Evolutionary conservation across 2,329 filamentous ascomycete genomes (phyloP), one percentile per base, ranked within the genome.

Genomic region (Thielaviopsis euricoi): DNA sequence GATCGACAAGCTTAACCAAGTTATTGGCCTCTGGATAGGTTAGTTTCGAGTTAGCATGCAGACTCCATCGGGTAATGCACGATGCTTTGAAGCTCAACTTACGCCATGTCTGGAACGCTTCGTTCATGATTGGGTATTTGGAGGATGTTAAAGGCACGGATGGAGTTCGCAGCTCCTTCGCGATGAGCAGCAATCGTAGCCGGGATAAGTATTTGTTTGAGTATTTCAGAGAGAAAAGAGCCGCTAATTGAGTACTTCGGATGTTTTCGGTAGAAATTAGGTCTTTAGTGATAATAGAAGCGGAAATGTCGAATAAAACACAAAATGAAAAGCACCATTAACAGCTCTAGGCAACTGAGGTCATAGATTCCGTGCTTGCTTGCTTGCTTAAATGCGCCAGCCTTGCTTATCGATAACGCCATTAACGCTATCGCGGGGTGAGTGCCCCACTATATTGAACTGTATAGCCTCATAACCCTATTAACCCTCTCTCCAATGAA

Each of bases 1-100:
- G 80, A 68, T 98, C 90, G 66, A 95, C 83, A 61, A 96, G 80
- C 68, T 85, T 79, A 71, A 89, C 76, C 61, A 85, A 83, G 71
- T 95, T 95, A 69, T 95, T 88, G 67, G 93, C 81, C 78, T 95
- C 91, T 95, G 61, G 46, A 57, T 40, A 62, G 58, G 22, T 40
- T n/a, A n/a, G n/a, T n/a, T n/a, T n/a, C n/a, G n/a, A n/a, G n/a
- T n/a, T n/a, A n/a, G n/a, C n/a, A n/a, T n/a, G n/a, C n/a, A n/a
- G n/a, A n/a, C n/a, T n/a, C n/a, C n/a, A n/a, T n/a, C n/a, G n/a
- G 22, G 33, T 21, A 21, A 53, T 26, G 1, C 25, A 23, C 3
- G n/a, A 6, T 21, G 17, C 2, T 17, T 17, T 7, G 4, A 19
- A 10, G 17, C 3, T 19, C 1, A 13, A 53, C 61, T 54, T 62